Evolutionary conservation across 176 grass and related monocot species (phyloP), one percentile per base, ranked within the genome.

Genomic region (Musa itinerans): DNA sequence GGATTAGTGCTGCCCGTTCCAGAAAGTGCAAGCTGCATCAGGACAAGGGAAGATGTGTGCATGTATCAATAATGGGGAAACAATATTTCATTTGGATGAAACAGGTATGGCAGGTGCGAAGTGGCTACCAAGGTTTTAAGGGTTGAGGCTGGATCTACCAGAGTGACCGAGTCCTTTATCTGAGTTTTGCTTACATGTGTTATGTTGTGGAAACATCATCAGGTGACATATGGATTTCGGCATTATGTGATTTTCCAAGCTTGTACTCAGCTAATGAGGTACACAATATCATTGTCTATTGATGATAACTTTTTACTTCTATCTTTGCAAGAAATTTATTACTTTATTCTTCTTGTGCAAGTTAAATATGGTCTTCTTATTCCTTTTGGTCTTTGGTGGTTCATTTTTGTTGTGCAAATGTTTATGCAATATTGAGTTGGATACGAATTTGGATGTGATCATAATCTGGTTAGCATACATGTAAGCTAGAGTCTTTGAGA

Each of bases 1-100:
- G 82, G 79, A 84, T 88, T 52, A 98, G 86, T 48, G 94, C 94
- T 0, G 82, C 87, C 10, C 90, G 93, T 91, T 98, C 93, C 55
- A 90, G 94, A n/a, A 98, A 93, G 70, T 98, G 94, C 2, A 88
- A 90, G 27, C 75, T 98, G 68, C 94, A 98, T 87, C 94, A 98
- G 77, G 94, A 73, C 94, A 93, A 69, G 83, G 74, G 22, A 78
- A 75, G 0, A 86, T 74, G 78, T 74, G 53, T 79, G 83, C 85
- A 24, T 98, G 94, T 63, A 76, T 85, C 21, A 90, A 91, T 75
- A 85, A 87, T 76, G 88, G 86, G n/a, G 63, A 69, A 12, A 52
- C 76, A 21, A 76, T 57, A 34, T 66, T 98, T 52, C 66, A 85
- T 21, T 34, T 93, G n/a, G 84, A 93, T 68, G 90, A 81, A 73